Evolutionary conservation across 148 eudicot species (phyloP), one percentile per base, ranked within the genome.

Genomic region (Amaranthus palmeri): DNA sequence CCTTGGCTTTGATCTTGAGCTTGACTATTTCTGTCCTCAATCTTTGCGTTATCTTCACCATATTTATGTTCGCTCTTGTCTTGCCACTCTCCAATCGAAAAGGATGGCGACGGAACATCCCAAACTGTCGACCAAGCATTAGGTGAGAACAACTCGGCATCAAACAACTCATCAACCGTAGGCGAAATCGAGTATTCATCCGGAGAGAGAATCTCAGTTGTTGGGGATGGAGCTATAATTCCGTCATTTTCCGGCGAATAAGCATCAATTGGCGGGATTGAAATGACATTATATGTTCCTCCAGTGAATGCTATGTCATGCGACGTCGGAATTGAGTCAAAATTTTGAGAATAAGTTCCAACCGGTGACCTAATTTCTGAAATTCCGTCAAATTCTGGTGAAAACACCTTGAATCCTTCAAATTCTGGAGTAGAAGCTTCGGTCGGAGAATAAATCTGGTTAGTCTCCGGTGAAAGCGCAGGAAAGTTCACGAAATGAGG

Each of bases 121-220:
- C 14, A 15, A 48, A 15, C n/a, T 44, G 77, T 61, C 10, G 73
- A 72, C 64, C 76, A 65, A 65, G 5, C 49, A 10, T 59, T 69
- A 53, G 82, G 78, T 15, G 76, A 55, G 58, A 66, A 56, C 54
- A 69, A 57, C 11, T 74, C 80, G 3, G 55, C 8, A 69, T 53
- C 44, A 3, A 45, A 63, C 70, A 43, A 68, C 3, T 47, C 62
- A 11, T 60, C 54, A n/a, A 61, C 47, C 7, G 51, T 8, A 4
- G 71, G 51, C 57, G 64, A 40, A 17, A 52, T 46, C 56, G 53
- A 67, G 56, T 55, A 49, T 14, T 13, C 40, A 7, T 7, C 11
- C 8, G 6, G 69, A 45, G 69, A 48, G 43, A 48, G 53, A 15
- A 47, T 17, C 13, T 65, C 54, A 11, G 5, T 18, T 36, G 68